Base-by-base conservation (phyloP, 495 filamentous ascomycete species). In the Xylaria longipes region DNA sequence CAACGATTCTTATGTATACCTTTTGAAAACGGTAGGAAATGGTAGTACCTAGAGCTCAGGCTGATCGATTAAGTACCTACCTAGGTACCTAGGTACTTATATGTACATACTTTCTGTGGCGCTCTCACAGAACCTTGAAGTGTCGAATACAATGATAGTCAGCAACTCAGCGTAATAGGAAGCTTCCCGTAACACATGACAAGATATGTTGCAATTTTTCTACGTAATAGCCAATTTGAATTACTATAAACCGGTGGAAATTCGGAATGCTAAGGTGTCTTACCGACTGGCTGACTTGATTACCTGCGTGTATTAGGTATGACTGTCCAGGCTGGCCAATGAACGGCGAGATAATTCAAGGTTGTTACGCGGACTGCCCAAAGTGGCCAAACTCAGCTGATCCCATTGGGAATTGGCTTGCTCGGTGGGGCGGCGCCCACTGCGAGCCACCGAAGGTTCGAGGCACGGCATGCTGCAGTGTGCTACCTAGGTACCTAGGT, bases 351-450 rank as follows among this genome's bases (percentile, higher is more conserved):
- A 11, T 41, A 57, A 62, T 70, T n/a, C n/a, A n/a, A n/a, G n/a
- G n/a, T n/a, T 15, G 65, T 14, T 65, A 46, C 31, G 20, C 17
- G 48, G 46, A 41, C 22, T 57, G 35, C 35, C n/a, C 29, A 68
- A 67, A 68, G 56, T 45, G 33, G 65, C 20, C 29, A 52, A 66
- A 50, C 48, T 12, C 43, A 3, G 17, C 68, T 41, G 33, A 63
- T 63, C 29, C 27, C 27, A 71, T 71, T 71, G 69, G 69, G 17
- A n/a, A 56, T 27, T 63, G 43, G 57, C 29, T 6, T 50, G 31
- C 6, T 11, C 6, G 27, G 45, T 31, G 68, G 68, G 68, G 68
- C 45, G 2, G 5, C 45, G 46, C 41, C 11, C 29, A 25, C 57
- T 58, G 45, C 29, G 52, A 68, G 50, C 41, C 65, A 54, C 48